Percentiles rank a stretch among this genome's conserved stretches.
Evolutionary conservation across 2,329 filamentous ascomycete species (phyloP).

Genomic region (Claviceps quebecensis): DNA sequence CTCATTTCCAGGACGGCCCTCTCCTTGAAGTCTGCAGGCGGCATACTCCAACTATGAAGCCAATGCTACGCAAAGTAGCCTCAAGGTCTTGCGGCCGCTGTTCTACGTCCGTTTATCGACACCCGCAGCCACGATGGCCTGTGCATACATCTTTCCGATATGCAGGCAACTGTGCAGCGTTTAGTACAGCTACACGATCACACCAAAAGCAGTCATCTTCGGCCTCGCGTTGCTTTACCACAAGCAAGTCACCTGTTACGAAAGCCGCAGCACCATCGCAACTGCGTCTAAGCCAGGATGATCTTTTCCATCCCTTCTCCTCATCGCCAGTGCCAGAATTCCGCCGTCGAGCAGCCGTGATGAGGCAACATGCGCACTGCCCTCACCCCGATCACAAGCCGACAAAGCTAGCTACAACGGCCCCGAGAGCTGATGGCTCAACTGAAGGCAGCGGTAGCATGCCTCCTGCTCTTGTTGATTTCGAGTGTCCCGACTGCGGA

Average conservation of each 20-base stretch:
- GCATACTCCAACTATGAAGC: conserved; percentile 21
- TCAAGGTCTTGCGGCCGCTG: conserved; percentile 27
- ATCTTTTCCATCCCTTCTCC: conserved; percentile 88
- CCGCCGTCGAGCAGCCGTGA: conserved; percentile 73
- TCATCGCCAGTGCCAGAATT: conserved; percentile 82
- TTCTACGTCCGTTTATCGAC: conserved; percentile 18
- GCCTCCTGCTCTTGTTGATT: conserved; percentile 70
- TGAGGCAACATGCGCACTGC: conserved; percentile 86
- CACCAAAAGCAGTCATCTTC: conserved; percentile 6
- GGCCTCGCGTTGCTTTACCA: conserved; percentile 17
- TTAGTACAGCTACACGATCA: conserved; percentile 8
- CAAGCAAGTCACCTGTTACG: conserved; percentile 12
- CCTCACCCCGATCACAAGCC: conserved; percentile 78
- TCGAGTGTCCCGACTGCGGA: conserved; percentile 93
- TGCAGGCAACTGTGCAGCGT: conserved; percentile 12
- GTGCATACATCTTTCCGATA: conserved; percentile 13
- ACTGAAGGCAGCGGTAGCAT: conserved; percentile 40
- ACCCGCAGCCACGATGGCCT: conserved; percentile 12
- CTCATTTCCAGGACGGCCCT: background rate
- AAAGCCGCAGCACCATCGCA: conserved; percentile 16
- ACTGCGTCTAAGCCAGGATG: conserved; percentile 47
- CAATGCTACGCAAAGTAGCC: conserved; percentile 25
- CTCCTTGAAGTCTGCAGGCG: background rate
- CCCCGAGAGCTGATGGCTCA: conserved; percentile 47
- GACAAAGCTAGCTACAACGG: conserved; percentile 52